Conservation (phyloP, 2,329 filamentous ascomycete genomes). For the Biscogniauxia mediterranea region DNA sequence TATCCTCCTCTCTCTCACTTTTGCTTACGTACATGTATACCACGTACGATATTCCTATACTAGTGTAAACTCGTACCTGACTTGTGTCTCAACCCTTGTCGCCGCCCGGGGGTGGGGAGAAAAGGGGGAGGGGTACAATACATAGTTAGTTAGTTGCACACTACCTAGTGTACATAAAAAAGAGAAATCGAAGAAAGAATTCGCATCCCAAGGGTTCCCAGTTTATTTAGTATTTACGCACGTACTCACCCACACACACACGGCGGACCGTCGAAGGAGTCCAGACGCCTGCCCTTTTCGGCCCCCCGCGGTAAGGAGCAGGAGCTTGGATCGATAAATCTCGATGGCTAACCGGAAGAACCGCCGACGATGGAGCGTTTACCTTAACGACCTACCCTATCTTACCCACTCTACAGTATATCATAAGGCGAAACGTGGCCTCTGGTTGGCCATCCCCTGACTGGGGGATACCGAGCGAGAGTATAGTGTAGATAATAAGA, state of each 20-base stretch:
- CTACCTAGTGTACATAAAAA: too few relatives aligned
- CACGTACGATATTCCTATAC: background rate
- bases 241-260: too few relatives aligned
- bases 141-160: too few relatives aligned
- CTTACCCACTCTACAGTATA: background rate
- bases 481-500: too few relatives aligned
- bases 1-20: background rate
- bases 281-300: background rate
- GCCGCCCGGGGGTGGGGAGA: background rate
- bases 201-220: background rate
- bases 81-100: background rate
- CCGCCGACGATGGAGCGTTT: background rate
- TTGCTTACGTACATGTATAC: background rate
- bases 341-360: background rate
- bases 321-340: background rate
- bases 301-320: background rate
- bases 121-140: too few relatives aligned
- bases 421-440: background rate
- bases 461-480: too few relatives aligned
- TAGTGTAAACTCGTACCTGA: background rate
- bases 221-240: too few relatives aligned
- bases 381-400: background rate
- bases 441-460: too few relatives aligned
- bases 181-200: background rate
- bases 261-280: background rate